Conservation (phyloP, 495 filamentous ascomycete genomes). For the Daldinia caldariorum region DNA sequence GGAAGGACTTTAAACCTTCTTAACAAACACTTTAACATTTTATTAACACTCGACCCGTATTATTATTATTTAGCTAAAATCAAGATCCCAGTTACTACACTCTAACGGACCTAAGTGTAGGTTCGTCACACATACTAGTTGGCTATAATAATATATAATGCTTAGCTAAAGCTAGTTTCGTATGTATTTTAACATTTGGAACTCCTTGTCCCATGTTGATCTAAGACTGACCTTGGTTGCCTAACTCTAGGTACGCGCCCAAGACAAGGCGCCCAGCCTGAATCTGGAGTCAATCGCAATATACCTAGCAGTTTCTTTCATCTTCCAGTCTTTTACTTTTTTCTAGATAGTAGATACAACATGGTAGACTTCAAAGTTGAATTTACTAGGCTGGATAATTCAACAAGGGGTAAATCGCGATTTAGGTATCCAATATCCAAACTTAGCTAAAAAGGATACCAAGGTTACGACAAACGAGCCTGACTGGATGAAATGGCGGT, state of each 20-base stretch:
- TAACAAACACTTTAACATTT: too few relatives aligned
- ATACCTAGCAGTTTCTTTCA: not conserved
- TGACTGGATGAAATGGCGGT: not conserved
- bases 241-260: conserved; percentile 21
- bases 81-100: too few relatives aligned
- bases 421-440: not conserved
- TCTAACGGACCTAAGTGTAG: too few relatives aligned
- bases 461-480: not conserved
- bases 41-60: too few relatives aligned
- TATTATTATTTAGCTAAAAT: too few relatives aligned
- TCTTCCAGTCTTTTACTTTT: not conserved
- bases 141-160: not conserved
- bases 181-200: conserved; percentile 39
- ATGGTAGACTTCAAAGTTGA: not conserved
- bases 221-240: conserved; percentile 6
- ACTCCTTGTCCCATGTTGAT: conserved; percentile 1
- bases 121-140: too few relatives aligned
- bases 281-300: not conserved
- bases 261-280: conserved; percentile 1
- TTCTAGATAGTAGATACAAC: not conserved
- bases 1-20: too few relatives aligned
- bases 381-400: not conserved
- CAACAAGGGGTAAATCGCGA: conserved; percentile 3
- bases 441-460: not conserved
- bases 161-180: conserved; percentile 12